Conservation (phyloP, 768 basidiomycete species). For the Podaxis sp. region DNA sequence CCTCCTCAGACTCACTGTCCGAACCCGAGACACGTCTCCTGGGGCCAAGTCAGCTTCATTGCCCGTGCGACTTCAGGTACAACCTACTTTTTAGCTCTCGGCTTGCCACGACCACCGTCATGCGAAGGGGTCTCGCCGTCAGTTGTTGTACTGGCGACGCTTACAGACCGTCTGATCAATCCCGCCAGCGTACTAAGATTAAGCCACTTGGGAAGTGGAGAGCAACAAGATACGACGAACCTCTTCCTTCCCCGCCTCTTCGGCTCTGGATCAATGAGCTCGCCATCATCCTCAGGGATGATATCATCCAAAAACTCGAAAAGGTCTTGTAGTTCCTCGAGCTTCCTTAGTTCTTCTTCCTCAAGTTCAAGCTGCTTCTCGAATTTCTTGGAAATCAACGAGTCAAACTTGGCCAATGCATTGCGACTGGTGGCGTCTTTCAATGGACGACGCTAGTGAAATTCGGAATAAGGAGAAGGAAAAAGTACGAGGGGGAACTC, state of each 20-base stretch:
- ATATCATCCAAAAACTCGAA: slow-evolving; percentile 75
- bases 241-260: slow-evolving; percentile 49
- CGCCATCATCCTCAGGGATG: slow-evolving; percentile 64
- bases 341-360: slow-evolving; percentile 66
- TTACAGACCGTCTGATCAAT: slow-evolving; percentile 53
- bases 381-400: slow-evolving; percentile 65
- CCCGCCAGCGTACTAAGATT: background rate
- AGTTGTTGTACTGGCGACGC: slow-evolving; percentile 46
- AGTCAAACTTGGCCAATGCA: slow-evolving; percentile 71
- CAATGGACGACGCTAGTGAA: slow-evolving; percentile 38
- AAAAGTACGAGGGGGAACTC: slow-evolving; percentile 17
- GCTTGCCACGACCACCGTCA: slow-evolving; percentile 28
- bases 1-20: slow-evolving; percentile 43
- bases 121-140: slow-evolving; percentile 35
- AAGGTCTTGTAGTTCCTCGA: slow-evolving; percentile 58
- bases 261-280: slow-evolving; percentile 40
- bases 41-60: background rate
- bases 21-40: slow-evolving; percentile 54
- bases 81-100: slow-evolving; percentile 37
- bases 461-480: background rate
- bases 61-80: background rate
- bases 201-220: no score
- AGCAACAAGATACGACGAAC: slow-evolving; percentile 21
- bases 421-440: slow-evolving; percentile 61
- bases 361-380: slow-evolving; percentile 65